Percentiles rank a stretch among this genome's conserved stretches.
Conservation (phyloP, 108 stramenopile genomes). For the Skeletonema costatum region DNA sequence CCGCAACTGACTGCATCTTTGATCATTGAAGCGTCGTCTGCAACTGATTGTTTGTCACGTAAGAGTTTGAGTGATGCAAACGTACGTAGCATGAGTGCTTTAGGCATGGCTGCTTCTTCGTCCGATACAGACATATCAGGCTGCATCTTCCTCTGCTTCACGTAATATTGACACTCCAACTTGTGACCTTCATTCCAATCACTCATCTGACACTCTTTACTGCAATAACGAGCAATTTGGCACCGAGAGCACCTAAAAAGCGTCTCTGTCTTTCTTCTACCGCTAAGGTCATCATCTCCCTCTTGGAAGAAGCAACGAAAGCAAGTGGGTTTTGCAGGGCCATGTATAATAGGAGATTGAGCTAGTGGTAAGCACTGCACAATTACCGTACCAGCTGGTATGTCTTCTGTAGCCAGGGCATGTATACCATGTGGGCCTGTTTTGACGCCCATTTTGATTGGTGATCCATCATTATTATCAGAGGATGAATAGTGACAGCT, state of each 20-base stretch:
- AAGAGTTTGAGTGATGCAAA: slow-evolving; percentile 23
- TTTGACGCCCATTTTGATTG: slow-evolving; percentile 7
- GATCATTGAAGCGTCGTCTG: background rate
- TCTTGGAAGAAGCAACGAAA: slow-evolving; percentile 31
- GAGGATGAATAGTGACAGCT: background rate
- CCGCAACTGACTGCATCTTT: slow-evolving; percentile 17
- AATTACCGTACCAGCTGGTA: slow-evolving; percentile 25
- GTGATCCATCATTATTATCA: background rate
- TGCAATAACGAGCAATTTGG: slow-evolving; percentile 27
- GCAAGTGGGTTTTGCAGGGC: slow-evolving; percentile 12
- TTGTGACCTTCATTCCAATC: slow-evolving; percentile 37
- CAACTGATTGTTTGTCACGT: slow-evolving; percentile 2
- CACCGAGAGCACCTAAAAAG: slow-evolving; percentile 36
- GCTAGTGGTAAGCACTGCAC: slow-evolving; percentile 37
- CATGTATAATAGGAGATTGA: slow-evolving; percentile 17
- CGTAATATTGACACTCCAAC: slow-evolving; percentile 38
- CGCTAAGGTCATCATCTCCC: slow-evolving; percentile 7
- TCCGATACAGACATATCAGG: background rate
- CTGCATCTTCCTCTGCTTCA: slow-evolving; percentile 16
- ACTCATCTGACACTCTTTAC: slow-evolving; percentile 31
- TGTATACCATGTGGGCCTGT: slow-evolving; percentile 22
- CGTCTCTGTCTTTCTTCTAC: background rate
- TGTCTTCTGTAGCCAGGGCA: slow-evolving; percentile 22
- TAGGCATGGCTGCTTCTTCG: background rate
- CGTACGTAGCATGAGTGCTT: slow-evolving; percentile 20